Base-by-base conservation (phyloP, 1,139 yeast species). In the Saccharomyces pastorianus region DNA sequence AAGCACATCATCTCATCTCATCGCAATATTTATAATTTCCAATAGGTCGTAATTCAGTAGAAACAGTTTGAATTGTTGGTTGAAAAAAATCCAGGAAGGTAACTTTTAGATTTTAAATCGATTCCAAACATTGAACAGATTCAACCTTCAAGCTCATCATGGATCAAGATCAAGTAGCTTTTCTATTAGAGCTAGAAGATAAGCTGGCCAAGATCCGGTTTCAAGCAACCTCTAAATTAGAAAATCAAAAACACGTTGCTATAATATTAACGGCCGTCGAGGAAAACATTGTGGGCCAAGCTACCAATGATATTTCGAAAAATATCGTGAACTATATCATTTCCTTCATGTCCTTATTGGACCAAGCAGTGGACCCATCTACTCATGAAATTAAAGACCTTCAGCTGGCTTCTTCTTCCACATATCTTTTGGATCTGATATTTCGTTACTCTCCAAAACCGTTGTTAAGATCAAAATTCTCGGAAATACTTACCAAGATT, bases 191-290 rank as follows among this genome's bases (percentile, higher is more conserved):
- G 61, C 76, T 88, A 68, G 91, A 87, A 58, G 83, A 79, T 52
- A 85, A 80, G 64, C 74, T 89, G 54, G 77, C 82, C 58, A 84
- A 83, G 68, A 83, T 90, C 62, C 78, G 96, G 69, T 64, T 75
- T 6, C 96, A 89, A 65, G 73, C 79, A 61, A 78, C 73, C 58
- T 88, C 96, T 27, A 88, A 88, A 68, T 74, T 90, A 56, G 88
- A 85, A 41, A 88, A 89, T 70, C 97, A 90, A 73, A 86, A 85
- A 67, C 90, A 86, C 64, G 71, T 83, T 55, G 85, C 88, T 6
- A 68, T 89, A 47, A 85, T 91, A 58, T 77, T 93, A 53, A 79
- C 85, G 20, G 96, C 97, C 2, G 93, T 93, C 50, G 99, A 93
- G 69, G 96, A 89, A 63, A 88, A 88, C 62, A 78, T 93, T 53